A percentile compares a stretch with the other conserved stretches of the same genome.
Conservation (phyloP, 192 early-diverging fungal genomes). For the Coemansia sp. region DNA sequence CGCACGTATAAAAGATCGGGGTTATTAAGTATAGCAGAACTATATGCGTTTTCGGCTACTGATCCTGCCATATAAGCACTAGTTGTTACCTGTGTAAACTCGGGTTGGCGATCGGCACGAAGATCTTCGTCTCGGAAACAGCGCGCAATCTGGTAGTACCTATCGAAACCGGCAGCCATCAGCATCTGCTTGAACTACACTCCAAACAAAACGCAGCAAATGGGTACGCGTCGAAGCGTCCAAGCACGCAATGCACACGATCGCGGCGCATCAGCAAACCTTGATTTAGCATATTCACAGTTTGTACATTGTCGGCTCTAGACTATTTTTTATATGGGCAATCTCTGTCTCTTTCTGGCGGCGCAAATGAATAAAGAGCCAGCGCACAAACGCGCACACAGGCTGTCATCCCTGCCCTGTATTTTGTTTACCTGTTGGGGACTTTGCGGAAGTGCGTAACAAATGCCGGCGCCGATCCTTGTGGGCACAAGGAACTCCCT, state of each 20-base stretch:
- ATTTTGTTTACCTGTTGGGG: slow-evolving; percentile 72
- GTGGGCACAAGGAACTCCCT: slow-evolving; percentile 95
- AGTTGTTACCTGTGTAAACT: slow-evolving; percentile 79
- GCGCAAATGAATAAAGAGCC: not conserved
- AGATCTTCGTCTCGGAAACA: slow-evolving; percentile 91
- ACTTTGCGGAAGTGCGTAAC: slow-evolving; percentile 87
- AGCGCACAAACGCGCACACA: too few relatives aligned
- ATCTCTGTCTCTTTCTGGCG: too few relatives aligned
- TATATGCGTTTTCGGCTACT: too few relatives aligned
- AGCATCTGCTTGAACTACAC: slow-evolving; percentile 87
- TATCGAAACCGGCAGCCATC: slow-evolving; percentile 85
- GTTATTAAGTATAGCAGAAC: too few relatives aligned
- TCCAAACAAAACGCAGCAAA: not conserved
- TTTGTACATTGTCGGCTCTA: too few relatives aligned
- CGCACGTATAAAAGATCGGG: too few relatives aligned
- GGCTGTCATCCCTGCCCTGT: too few relatives aligned
- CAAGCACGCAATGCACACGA: not conserved
- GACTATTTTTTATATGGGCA: too few relatives aligned
- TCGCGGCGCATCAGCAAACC: too few relatives aligned
- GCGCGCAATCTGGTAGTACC: slow-evolving; percentile 89
- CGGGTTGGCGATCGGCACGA: slow-evolving; percentile 85
- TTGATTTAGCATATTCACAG: too few relatives aligned
- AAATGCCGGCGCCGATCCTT: slow-evolving; percentile 57
- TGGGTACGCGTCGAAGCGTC: not conserved
- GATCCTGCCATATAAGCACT: too few relatives aligned